phyloP scores from a whole-genome alignment of 371 early-diverging fungal species.

The Modicella reniformis region DNA sequence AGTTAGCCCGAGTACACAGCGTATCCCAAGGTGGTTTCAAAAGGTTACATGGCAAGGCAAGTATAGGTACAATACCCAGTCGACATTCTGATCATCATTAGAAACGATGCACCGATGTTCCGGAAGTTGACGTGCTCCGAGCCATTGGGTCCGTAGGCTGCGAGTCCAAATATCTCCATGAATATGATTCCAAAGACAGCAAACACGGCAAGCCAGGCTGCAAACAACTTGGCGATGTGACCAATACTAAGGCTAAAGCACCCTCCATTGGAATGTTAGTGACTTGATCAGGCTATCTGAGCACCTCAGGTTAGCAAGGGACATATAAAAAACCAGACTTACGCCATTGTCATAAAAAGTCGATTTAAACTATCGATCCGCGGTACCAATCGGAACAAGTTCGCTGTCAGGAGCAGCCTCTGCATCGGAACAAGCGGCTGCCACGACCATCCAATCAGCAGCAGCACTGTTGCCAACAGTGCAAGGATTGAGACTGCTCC shows the following conservation, averaged over 20 bases:
- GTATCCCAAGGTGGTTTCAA: neutral
- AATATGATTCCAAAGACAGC: constrained; percentile 76
- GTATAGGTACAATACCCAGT: constrained; percentile 60
- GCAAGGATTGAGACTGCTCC: constrained; percentile 63
- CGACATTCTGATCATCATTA: constrained; percentile 73
- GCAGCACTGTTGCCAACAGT: constrained; percentile 57
- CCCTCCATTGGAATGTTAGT: too few species aligned
- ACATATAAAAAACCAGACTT: too few species aligned
- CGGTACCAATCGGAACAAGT: constrained; percentile 73
- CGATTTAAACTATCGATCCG: constrained; percentile 72
- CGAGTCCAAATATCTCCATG: constrained; percentile 77
- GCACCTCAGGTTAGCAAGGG: too few species aligned
- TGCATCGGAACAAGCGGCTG: constrained; percentile 65
- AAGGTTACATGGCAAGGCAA: neutral
- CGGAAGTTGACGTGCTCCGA: constrained; percentile 72
- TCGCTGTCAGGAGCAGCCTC: constrained; percentile 71
- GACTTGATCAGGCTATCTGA: too few species aligned
- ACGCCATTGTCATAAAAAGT: constrained; percentile 76
- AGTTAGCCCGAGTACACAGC: neutral
- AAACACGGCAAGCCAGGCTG: constrained; percentile 75
- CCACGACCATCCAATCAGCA: constrained; percentile 42
- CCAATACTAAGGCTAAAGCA: constrained; percentile 64
- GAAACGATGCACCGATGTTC: constrained; percentile 63
- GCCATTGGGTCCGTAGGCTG: constrained; percentile 68
- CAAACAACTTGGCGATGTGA: constrained; percentile 71